A percentile compares a stretch with the other conserved stretches of the same genome.
phyloP scores from a whole-genome alignment of 106 monocot genomes.

The Agapanthus africanus region DNA sequence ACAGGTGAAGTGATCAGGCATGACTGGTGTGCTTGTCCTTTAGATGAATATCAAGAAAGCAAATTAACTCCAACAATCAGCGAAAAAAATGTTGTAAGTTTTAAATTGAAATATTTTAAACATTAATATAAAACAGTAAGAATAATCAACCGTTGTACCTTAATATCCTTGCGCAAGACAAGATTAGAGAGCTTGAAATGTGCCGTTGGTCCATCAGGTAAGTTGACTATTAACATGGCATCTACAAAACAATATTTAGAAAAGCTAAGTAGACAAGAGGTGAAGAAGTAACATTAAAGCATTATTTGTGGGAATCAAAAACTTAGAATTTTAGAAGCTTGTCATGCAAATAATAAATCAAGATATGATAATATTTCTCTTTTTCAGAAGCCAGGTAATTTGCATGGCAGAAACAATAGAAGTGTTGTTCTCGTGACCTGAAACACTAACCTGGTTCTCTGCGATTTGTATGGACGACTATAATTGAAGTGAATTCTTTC shows the following conservation, averaged over 20 bases:
- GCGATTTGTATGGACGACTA: slow-evolving; percentile 81
- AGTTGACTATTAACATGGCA: slow-evolving; percentile 53
- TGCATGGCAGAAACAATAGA: neutral
- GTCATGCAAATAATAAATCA: neutral
- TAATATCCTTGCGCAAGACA: slow-evolving; percentile 73
- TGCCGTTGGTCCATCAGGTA: slow-evolving; percentile 90
- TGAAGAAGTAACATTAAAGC: neutral
- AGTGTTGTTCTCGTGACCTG: neutral
- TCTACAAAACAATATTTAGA: slow-evolving; percentile 25
- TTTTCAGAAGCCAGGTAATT: neutral
- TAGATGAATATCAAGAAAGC: neutral
- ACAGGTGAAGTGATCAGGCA: neutral
- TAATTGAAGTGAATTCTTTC: slow-evolving; percentile 77
- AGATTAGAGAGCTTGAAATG: slow-evolving; percentile 92
- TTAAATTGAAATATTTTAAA: neutral
- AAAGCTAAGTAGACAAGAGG: neutral
- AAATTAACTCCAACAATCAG: neutral
- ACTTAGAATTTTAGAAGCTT: neutral
- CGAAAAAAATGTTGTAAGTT: neutral
- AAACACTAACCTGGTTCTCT: slow-evolving; percentile 68
- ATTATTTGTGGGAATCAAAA: neutral
- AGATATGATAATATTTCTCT: neutral
- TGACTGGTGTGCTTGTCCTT: neutral
- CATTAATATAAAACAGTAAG: no score
- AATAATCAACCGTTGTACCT: no score